Evolutionary conservation across 2,329 filamentous ascomycete species (phyloP), one percentile per base, ranked within the genome.

Genomic region (Fusarium sp.): DNA sequence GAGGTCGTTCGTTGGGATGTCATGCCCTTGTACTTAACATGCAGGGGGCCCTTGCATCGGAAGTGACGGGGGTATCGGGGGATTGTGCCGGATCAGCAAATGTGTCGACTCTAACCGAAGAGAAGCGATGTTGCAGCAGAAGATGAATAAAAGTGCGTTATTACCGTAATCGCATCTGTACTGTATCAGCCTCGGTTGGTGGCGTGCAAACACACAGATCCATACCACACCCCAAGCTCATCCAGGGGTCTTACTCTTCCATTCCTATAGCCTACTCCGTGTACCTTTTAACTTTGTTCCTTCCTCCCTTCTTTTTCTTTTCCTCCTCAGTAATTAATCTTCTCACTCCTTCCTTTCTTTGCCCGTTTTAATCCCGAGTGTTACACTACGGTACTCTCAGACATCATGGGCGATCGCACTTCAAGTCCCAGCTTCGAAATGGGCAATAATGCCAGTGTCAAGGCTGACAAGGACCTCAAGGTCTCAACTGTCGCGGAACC

Each of bases 401-500:
- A 43, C 45, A 73, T 12, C 13, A 75, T 75, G 74, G 52, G 58
- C 7, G 70, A 37, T 37, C 18, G 61, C 6, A 70, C 66, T n/a
- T 49, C 61, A 26, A 72, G 58, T 9, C 60, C 50, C 31, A 74
- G 66, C 58, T 72, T 74, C 19, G 74, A 75, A 45, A 59, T 75
- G 70, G 73, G 72, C 63, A 69, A 71, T 3, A 60, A 62, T 14
- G 64, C 72, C 5, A 46, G 44, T 8, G 56, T 61, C 58, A 71
- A 70, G 37, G 62, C 65, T 16, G 26, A 44, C 2, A 65, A 52
- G 14, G 42, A 67, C 7, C 21, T 65, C 19, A 58, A 49, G 23
- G 58, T 71, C 28, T 21, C 59, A 3, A 28, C 63, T 2, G 62
- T 67, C 16, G 65, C 28, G 3, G 72, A 75, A 41, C 72, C 72